Percentiles rank a stretch among this genome's conserved stretches.
Evolutionary conservation across 345 rosid genomes (phyloP).

Genomic region (Viola odorata): DNA sequence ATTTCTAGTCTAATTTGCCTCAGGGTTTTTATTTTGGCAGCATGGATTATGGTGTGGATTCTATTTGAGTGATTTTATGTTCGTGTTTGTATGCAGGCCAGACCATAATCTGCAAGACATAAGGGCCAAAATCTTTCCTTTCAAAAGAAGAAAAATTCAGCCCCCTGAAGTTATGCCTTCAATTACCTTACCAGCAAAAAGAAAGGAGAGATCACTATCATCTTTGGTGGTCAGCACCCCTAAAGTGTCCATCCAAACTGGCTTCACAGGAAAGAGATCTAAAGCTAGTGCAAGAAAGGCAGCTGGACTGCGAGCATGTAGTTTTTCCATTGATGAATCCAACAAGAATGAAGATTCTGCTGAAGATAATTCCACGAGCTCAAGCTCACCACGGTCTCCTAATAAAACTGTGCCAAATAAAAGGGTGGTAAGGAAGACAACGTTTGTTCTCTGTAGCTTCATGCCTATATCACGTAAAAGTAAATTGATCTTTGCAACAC

Average conservation of each 20-base stretch:
- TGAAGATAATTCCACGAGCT: conserved; percentile 42
- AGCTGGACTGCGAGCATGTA: conserved; percentile 38
- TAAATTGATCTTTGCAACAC: conserved; percentile 4
- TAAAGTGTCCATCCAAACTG: conserved; percentile 55
- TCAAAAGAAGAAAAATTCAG: conserved; percentile 59
- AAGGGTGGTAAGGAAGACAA: conserved; percentile 55
- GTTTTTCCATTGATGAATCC: conserved; percentile 44
- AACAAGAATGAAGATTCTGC: conserved; percentile 42
- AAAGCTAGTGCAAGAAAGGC: conserved; percentile 53
- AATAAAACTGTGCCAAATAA: conserved; percentile 43
- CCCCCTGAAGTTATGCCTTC: conserved; percentile 57
- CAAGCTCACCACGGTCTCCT: conserved; percentile 71
- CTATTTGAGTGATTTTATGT: background rate
- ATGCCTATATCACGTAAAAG: background rate
- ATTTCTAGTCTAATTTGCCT: background rate
- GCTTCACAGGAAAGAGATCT: conserved; percentile 69
- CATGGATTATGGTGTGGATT: background rate
- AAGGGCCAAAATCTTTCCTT: conserved; percentile 78
- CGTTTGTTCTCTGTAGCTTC: conserved; percentile 7
- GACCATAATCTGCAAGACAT: conserved; percentile 90
- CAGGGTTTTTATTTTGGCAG: background rate
- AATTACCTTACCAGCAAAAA: conserved; percentile 57
- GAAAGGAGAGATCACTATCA: conserved; percentile 95
- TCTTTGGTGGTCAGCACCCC: conserved; percentile 85
- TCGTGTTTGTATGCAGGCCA: conserved; percentile 40